Percentiles rank a stretch among this genome's conserved stretches.
phyloP scores from a whole-genome alignment of 768 basidiomycete species.

The Asterophora lycoperdoides region DNA sequence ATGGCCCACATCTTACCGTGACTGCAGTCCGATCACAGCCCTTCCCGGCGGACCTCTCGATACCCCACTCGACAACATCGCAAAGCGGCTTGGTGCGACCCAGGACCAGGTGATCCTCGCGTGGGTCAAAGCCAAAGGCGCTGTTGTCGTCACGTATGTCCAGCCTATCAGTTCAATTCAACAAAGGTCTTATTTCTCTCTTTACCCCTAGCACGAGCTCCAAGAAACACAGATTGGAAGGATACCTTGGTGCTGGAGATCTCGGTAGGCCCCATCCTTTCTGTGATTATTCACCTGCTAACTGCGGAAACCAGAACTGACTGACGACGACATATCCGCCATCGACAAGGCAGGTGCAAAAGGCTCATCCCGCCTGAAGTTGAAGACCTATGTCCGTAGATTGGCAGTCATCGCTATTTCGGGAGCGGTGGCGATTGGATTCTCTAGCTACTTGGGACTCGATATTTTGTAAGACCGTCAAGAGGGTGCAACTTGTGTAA shows the following conservation, averaged over 20 bases:
- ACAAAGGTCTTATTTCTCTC: not conserved
- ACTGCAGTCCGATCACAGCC: slow-evolving; percentile 54
- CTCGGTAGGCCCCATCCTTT: slow-evolving; percentile 37
- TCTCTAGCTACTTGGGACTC: slow-evolving; percentile 21
- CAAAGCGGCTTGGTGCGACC: slow-evolving; percentile 44
- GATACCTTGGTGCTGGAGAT: slow-evolving; percentile 67
- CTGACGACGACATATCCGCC: slow-evolving; percentile 44
- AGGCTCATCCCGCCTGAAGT: slow-evolving; percentile 22
- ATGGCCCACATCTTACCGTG: not conserved
- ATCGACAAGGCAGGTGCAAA: slow-evolving; percentile 55
- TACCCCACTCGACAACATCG: slow-evolving; percentile 50
- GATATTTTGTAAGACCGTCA: slow-evolving; percentile 13
- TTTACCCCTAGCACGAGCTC: slow-evolving; percentile 48
- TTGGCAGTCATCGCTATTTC: slow-evolving; percentile 18
- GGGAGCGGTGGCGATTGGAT: slow-evolving; percentile 19
- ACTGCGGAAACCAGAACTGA: slow-evolving; percentile 35
- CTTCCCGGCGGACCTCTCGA: slow-evolving; percentile 63
- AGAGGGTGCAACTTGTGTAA: too few species aligned
- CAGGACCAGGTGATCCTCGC: slow-evolving; percentile 68
- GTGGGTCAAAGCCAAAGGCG: slow-evolving; percentile 68
- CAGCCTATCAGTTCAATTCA: not conserved
- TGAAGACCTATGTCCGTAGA: slow-evolving; percentile 7
- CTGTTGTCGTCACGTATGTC: slow-evolving; percentile 56
- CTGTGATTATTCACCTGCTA: not conserved
- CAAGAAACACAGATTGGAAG: slow-evolving; percentile 58